Percentiles rank a stretch among this genome's conserved stretches.
Evolutionary conservation across 169 alveolate species (phyloP).

Genomic region (Sarcocystis neurona): DNA sequence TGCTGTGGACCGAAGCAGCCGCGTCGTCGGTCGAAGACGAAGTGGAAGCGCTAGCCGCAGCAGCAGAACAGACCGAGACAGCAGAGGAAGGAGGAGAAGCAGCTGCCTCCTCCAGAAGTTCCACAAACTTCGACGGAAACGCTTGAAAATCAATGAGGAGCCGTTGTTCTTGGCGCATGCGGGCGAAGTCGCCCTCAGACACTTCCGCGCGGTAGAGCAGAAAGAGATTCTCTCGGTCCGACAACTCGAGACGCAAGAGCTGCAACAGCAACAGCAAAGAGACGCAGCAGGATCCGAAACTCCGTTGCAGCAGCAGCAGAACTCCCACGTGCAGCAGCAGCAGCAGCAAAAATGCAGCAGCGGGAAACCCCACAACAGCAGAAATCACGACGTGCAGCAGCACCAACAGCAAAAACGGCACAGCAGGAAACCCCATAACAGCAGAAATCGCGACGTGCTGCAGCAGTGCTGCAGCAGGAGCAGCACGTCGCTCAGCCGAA

Average conservation of each 20-base stretch:
- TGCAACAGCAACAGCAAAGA: background rate
- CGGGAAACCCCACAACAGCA: background rate
- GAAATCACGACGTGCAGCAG: background rate
- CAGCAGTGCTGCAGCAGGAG: too few relatives aligned
- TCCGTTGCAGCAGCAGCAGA: background rate
- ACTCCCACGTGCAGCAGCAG: background rate
- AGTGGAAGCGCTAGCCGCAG: too few relatives aligned
- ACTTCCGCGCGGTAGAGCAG: slow-evolving; percentile 7
- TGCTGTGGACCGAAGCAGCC: too few relatives aligned
- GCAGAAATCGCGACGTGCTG: background rate
- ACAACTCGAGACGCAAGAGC: slow-evolving; percentile 4
- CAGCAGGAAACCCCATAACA: background rate
- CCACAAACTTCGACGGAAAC: slow-evolving; percentile 63
- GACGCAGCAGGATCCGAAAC: background rate
- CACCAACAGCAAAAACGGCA: background rate
- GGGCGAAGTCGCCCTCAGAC: slow-evolving; percentile 61
- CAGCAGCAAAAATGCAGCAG: background rate
- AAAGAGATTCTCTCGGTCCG: slow-evolving; percentile 13
- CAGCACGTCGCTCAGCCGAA: too few relatives aligned
- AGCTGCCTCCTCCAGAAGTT: slow-evolving; percentile 26
- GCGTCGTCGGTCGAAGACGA: too few relatives aligned
- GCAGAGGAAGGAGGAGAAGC: too few relatives aligned
- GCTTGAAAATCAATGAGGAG: slow-evolving; percentile 69
- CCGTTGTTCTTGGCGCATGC: slow-evolving; percentile 66
- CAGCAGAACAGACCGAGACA: too few relatives aligned